Percentiles rank a stretch among this genome's conserved stretches.
Evolutionary conservation across 352 stramenopile genomes (phyloP).

Genomic region (Pythium dissimile): DNA sequence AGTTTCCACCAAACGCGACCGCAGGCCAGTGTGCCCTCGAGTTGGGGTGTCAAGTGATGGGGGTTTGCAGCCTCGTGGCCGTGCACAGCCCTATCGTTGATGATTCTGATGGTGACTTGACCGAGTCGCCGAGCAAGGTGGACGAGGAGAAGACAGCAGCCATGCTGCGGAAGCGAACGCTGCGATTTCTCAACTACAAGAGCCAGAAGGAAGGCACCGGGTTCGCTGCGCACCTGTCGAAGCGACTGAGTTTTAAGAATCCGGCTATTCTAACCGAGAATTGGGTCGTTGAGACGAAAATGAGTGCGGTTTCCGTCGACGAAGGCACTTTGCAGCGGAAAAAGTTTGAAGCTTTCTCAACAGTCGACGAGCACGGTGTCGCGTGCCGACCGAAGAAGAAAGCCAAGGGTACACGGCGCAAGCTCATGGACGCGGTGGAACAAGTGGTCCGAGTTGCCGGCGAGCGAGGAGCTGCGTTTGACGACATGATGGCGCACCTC

Average conservation of each 20-base stretch:
- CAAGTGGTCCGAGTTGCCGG: constrained; percentile 9
- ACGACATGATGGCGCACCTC: neutral
- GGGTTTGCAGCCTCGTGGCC: constrained; percentile 49
- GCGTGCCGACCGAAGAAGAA: constrained; percentile 7
- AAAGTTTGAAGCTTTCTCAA: constrained; percentile 55
- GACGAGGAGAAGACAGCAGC: constrained; percentile 17
- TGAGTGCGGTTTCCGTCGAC: constrained; percentile 44
- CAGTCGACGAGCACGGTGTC: constrained; percentile 20
- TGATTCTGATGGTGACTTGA: constrained; percentile 12
- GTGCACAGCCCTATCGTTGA: constrained; percentile 29
- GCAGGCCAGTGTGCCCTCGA: constrained; percentile 67
- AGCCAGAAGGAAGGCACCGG: constrained; percentile 54
- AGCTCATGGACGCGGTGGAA: neutral
- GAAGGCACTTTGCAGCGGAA: constrained; percentile 19
- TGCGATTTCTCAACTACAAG: constrained; percentile 61
- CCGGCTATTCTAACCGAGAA: constrained; percentile 57
- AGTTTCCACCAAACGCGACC: constrained; percentile 70
- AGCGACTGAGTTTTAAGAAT: constrained; percentile 57
- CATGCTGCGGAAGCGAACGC: constrained; percentile 26
- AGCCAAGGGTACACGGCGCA: neutral
- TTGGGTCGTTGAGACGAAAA: constrained; percentile 71
- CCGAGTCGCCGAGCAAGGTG: constrained; percentile 7
- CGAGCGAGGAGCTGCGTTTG: constrained; percentile 12
- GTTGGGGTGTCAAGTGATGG: constrained; percentile 60
- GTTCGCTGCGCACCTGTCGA: constrained; percentile 69